Evolutionary conservation across 176 grass and related monocot species (phyloP).

Genomic region (Typha latifolia): DNA sequence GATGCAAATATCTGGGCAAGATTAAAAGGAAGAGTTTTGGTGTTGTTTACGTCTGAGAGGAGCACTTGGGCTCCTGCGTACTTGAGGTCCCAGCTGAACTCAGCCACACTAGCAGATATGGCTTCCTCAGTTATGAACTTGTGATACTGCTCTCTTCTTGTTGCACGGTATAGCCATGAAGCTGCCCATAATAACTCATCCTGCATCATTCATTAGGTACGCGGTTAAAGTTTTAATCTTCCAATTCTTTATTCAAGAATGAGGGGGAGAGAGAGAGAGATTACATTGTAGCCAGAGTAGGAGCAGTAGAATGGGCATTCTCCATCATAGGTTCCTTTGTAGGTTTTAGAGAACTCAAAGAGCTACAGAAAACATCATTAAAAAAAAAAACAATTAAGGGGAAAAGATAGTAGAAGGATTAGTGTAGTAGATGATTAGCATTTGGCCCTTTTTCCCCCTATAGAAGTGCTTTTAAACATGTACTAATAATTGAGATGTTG

Average conservation of each 20-base stretch:
- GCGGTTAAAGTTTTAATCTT: no score
- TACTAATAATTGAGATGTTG: no score
- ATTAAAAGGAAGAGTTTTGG: neutral
- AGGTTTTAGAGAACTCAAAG: constrained; percentile 53
- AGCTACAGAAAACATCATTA: constrained; percentile 25
- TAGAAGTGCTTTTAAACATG: no score
- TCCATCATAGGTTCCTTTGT: constrained; percentile 80
- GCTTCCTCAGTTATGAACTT: constrained; percentile 64
- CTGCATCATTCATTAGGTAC: constrained; percentile 17
- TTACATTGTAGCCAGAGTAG: constrained; percentile 79
- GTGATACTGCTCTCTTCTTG: constrained; percentile 46
- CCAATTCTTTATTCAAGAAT: neutral
- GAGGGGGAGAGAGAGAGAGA: neutral
- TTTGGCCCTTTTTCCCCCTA: no score
- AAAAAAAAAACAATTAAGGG: constrained; percentile 1
- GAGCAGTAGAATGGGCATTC: constrained; percentile 99
- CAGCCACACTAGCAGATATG: constrained; percentile 67
- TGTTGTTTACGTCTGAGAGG: constrained; percentile 30
- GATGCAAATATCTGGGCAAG: no score
- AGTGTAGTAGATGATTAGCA: neutral
- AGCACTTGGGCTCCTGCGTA: constrained; percentile 80
- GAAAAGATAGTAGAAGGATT: neutral
- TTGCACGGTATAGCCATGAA: constrained; percentile 73
- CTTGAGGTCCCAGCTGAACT: constrained; percentile 99
- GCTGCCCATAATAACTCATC: constrained; percentile 96